These are phyloP conservation scores for Penicillium maclennaniae DNA, from an alignment of 495 filamentous ascomycete species.

Conservation along the genomic window DNA sequence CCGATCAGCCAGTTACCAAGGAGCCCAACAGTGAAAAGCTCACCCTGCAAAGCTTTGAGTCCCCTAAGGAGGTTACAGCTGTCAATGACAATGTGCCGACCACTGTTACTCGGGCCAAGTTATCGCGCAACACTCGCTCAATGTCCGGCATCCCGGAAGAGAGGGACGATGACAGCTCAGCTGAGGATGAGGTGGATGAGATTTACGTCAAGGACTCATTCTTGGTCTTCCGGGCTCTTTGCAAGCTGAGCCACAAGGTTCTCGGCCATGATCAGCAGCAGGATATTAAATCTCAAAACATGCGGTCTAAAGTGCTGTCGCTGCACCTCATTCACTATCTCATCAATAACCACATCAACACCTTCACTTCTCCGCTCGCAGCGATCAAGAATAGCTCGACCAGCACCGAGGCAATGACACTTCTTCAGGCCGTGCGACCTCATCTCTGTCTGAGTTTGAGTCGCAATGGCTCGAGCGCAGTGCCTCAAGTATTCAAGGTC, in stretches of 20 bases:
- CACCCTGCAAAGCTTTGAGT: slow-evolving; percentile 93
- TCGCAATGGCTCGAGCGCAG: slow-evolving; percentile 89
- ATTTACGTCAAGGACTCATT: slow-evolving; percentile 96
- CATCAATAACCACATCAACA: slow-evolving; percentile 81
- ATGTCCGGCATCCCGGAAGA: slow-evolving; percentile 50
- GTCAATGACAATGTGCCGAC: slow-evolving; percentile 89
- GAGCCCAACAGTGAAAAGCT: slow-evolving; percentile 69
- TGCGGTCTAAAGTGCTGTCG: slow-evolving; percentile 95
- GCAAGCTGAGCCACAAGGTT: slow-evolving; percentile 91
- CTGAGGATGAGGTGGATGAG: slow-evolving; percentile 92
- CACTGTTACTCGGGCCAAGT: slow-evolving; percentile 78
- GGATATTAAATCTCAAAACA: slow-evolving; percentile 87
- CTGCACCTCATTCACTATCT: slow-evolving; percentile 91
- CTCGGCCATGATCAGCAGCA: slow-evolving; percentile 85
- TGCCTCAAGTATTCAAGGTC: slow-evolving; percentile 87
- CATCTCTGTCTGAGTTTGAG: slow-evolving; percentile 92
- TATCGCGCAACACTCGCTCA: slow-evolving; percentile 46
- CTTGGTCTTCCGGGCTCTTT: slow-evolving; percentile 94
- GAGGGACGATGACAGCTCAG: slow-evolving; percentile 48
- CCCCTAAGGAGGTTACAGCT: slow-evolving; percentile 86
- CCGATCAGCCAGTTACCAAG: slow-evolving; percentile 53
- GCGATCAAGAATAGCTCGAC: slow-evolving; percentile 87
- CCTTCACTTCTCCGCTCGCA: slow-evolving; percentile 84
- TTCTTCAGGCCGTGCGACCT: slow-evolving; percentile 93
- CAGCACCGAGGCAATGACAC: slow-evolving; percentile 78